phyloP scores from a whole-genome alignment of 176 grass and related monocot genomes.

The Hordeum marinum region DNA sequence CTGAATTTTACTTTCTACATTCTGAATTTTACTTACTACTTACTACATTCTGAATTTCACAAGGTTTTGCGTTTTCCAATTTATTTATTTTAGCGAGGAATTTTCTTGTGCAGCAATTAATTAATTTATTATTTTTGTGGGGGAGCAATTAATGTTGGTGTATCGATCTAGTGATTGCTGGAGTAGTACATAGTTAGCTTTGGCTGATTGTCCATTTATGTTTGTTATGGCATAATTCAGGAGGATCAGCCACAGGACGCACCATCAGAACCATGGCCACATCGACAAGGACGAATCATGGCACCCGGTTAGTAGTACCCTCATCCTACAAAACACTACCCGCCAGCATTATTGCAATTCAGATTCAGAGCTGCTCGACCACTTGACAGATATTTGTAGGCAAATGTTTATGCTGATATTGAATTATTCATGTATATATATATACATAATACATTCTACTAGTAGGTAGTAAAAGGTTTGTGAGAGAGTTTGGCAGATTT shows the following conservation, averaged over 20 bases:
- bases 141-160: too few species aligned
- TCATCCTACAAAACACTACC: not conserved
- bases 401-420: not conserved
- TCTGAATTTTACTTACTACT: not conserved
- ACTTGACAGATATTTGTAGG: not conserved
- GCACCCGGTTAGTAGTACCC: slow-evolving; percentile 57
- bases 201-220: not conserved
- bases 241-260: slow-evolving; percentile 95
- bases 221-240: slow-evolving; percentile 33
- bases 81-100: too few species aligned
- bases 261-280: slow-evolving; percentile 91
- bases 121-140: too few species aligned
- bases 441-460: not conserved
- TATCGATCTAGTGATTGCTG: not conserved
- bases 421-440: not conserved
- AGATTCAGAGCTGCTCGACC: not conserved
- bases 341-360: not conserved
- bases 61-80: not conserved
- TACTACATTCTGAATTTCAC: not conserved
- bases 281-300: slow-evolving; percentile 86
- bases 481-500: not conserved
- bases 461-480: not conserved
- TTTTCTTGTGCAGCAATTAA: too few species aligned
- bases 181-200: not conserved
- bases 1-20: not conserved